These are phyloP conservation scores for Diaporthe australafricana DNA, from an alignment of 2,329 filamentous ascomycete species.

Conservation along the genomic window DNA sequence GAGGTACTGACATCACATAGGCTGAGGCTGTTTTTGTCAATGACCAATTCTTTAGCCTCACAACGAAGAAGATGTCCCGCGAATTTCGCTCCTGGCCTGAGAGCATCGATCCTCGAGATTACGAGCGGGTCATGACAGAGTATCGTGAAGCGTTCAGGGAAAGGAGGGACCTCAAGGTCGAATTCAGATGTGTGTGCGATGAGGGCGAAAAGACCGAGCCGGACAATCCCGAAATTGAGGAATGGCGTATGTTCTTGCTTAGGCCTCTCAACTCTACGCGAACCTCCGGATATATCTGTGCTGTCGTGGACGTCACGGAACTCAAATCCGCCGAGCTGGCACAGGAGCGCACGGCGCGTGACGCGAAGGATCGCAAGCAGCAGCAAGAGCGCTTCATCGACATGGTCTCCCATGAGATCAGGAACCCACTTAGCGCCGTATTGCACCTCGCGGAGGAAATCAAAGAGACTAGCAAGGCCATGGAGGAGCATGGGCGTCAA, in stretches of 20 bases:
- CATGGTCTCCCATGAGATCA: constrained; percentile 29
- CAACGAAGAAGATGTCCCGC: constrained; percentile 19
- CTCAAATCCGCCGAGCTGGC: constrained; percentile 23
- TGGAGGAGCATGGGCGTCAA: not conserved
- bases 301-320: constrained; percentile 25
- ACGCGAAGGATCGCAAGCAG: constrained; percentile 29
- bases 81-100: constrained; percentile 31
- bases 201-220: not conserved
- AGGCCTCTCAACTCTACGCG: not conserved
- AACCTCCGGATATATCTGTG: constrained; percentile 3
- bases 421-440: constrained; percentile 28
- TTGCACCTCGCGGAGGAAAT: constrained; percentile 23
- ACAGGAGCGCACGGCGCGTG: constrained; percentile 5
- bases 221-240: not conserved
- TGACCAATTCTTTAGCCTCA: constrained; percentile 23
- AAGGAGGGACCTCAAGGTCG: constrained; percentile 27
- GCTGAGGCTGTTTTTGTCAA: constrained; percentile 28
- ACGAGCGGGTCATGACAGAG: constrained; percentile 25
- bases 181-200: constrained; percentile 16
- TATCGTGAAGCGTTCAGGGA: constrained; percentile 26
- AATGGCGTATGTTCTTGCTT: constrained; percentile 30
- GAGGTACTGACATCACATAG: not conserved
- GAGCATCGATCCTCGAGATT: constrained; percentile 29
- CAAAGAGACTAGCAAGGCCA: constrained; percentile 15
- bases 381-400: constrained; percentile 32